Conservation (phyloP, 2,329 filamentous ascomycete genomes). For the Bipolaris zeicola region DNA sequence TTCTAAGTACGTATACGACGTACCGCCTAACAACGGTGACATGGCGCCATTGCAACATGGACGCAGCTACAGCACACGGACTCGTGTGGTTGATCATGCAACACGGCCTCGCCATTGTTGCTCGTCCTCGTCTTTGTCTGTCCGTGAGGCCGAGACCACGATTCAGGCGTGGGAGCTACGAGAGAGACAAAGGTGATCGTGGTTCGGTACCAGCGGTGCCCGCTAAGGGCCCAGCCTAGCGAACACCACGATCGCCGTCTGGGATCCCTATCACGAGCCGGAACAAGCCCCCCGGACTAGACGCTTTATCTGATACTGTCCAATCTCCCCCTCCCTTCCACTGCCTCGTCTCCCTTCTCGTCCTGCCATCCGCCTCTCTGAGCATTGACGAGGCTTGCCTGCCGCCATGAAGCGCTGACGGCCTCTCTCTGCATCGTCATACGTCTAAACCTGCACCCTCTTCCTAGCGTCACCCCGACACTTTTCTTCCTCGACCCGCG, state of each 20-base stretch:
- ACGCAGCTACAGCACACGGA: background rate
- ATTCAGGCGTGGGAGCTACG: conserved; percentile 3
- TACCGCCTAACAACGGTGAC: background rate
- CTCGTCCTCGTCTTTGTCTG: background rate
- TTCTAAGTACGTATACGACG: background rate
- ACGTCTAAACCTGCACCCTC: background rate
- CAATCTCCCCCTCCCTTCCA: conserved; percentile 7
- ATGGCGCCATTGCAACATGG: background rate
- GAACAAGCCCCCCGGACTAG: conserved; percentile 7
- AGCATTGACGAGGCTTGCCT: background rate
- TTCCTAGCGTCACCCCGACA: conserved; percentile 11
- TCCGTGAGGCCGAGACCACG: background rate
- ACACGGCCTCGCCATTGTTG: background rate
- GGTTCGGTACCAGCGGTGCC: background rate
- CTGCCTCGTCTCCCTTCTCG: background rate
- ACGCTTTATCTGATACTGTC: conserved; percentile 5
- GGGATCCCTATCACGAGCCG: conserved; percentile 12
- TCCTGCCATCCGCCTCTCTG: background rate
- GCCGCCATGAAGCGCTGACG: conserved; percentile 9
- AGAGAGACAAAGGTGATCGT: background rate
- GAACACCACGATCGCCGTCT: conserved; percentile 16
- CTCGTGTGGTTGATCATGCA: background rate
- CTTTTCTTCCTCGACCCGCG: conserved; percentile 20
- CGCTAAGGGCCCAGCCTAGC: conserved; percentile 10
- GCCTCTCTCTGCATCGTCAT: background rate